Evolutionary conservation across 352 stramenopile species (phyloP).

Genomic region (Halophytophthora batemanensis): DNA sequence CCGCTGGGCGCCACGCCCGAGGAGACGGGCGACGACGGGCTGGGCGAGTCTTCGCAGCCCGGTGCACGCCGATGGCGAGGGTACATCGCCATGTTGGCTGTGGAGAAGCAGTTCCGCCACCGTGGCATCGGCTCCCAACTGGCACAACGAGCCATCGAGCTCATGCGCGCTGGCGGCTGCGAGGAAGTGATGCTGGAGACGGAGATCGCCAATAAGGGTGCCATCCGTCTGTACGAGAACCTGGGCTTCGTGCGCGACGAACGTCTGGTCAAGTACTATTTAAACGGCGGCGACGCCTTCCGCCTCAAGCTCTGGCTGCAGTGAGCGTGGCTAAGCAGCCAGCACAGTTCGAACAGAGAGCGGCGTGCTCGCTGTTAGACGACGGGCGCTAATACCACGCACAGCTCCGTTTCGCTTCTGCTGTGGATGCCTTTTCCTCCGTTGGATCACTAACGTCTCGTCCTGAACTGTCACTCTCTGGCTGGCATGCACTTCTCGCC

Average conservation of each 20-base stretch:
- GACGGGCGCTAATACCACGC: too few species aligned
- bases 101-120: constrained; percentile 88
- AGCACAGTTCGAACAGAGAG: background rate
- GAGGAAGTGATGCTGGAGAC: constrained; percentile 93
- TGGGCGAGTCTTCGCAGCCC: constrained; percentile 12
- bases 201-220: constrained; percentile 90
- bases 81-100: constrained; percentile 95
- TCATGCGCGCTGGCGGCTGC: constrained; percentile 80
- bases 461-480: too few species aligned
- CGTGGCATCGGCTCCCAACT: constrained; percentile 90
- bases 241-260: constrained; percentile 93
- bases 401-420: too few species aligned
- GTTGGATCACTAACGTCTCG: too few species aligned
- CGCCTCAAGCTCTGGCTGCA: constrained; percentile 91
- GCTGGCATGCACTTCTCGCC: too few species aligned
- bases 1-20: constrained; percentile 61
- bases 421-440: too few species aligned
- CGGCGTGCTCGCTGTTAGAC: too few species aligned
- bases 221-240: constrained; percentile 93
- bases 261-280: constrained; percentile 93
- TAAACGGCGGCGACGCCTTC: constrained; percentile 94
- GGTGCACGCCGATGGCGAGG: constrained; percentile 56
- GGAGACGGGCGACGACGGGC: constrained; percentile 28
- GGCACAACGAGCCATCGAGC: constrained; percentile 83
- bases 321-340: constrained; percentile 18